Percentiles rank a stretch among this genome's conserved stretches.
Evolutionary conservation across 805 yeast species (phyloP).

Genomic region (Pichia rugopelliculosa): DNA sequence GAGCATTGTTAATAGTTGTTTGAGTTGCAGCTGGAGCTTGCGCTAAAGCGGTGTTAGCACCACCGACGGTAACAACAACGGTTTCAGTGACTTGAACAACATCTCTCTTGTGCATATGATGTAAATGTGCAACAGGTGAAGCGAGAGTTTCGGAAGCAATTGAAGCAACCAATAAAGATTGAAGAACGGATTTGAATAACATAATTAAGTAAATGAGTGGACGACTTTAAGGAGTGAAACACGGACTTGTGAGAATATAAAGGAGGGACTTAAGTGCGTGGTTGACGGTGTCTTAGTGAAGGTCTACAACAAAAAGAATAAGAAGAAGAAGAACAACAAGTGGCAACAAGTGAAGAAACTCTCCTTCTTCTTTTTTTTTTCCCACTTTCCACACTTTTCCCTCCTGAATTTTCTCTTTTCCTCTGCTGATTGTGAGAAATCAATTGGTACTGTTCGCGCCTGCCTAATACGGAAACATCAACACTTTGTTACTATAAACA

Average conservation of each 20-base stretch:
- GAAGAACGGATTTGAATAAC: slow-evolving; percentile 32
- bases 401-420: too few species aligned
- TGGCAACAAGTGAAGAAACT: too few species aligned
- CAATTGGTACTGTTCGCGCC: not conserved
- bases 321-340: not conserved
- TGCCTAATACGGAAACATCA: not conserved
- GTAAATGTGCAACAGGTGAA: slow-evolving; percentile 55
- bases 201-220: slow-evolving; percentile 12
- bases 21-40: slow-evolving; percentile 28
- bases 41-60: slow-evolving; percentile 26
- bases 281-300: not conserved
- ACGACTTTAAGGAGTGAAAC: slow-evolving; percentile 1
- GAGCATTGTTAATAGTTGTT: slow-evolving; percentile 6
- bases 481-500: not conserved
- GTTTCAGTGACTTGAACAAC: slow-evolving; percentile 43
- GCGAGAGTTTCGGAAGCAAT: slow-evolving; percentile 46
- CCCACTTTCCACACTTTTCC: too few species aligned
- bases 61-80: slow-evolving; percentile 41
- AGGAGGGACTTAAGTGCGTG: not conserved
- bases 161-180: slow-evolving; percentile 31
- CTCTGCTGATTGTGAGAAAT: not conserved
- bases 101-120: slow-evolving; percentile 50
- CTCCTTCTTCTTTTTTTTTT: too few species aligned
- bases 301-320: not conserved
- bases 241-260: not conserved